Evolutionary conservation across 768 basidiomycete species (phyloP), one percentile per base, ranked within the genome.

Genomic region (Lepiota venenata): DNA sequence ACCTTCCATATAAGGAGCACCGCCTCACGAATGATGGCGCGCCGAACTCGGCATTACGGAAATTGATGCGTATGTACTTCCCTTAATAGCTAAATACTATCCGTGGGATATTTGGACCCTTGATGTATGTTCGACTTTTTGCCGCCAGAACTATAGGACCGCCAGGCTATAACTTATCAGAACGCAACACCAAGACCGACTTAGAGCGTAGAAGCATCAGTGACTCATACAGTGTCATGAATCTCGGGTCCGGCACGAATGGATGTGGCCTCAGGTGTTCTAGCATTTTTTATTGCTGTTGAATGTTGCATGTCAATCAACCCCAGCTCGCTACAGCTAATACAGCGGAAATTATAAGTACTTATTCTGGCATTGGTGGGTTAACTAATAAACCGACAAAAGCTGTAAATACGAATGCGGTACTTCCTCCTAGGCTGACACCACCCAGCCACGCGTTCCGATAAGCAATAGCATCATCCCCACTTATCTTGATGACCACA

Each of bases 371-470:
- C n/a, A 47, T 37, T 10, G 44, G 44, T 9, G 52, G 44, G 29
- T 47, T 29, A 11, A 47, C 38, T 20, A 46, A 40, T 5, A 36
- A 16, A 38, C 15, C 36, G 20, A 45, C 32, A 35, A 54, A 54
- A 6, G 25, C 52, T 18, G 39, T 32, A n/a, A 54, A 45, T 20
- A 47, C 35, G 15, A 37, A 14, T 3, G 45, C 42, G 12, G 42
- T 27, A 11, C 52, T 22, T n/a, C 22, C 43, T 8, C 43, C 42
- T 10, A 47, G 35, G 16, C 43, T n/a, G n/a, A n/a, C 64, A 1
- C 67, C 75, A 0, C 73, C n/a, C n/a, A n/a, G 65, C 74, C 76
- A 76, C 14, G 70, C 69, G 0, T 10, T 27, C 36, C 53, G 64
- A 61, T 69, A 69, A 40, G 51, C 29, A 6, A 37, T 21, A 7